Base-by-base conservation (phyloP, 1,139 yeast species). In the Saccharomyces hybrid region DNA sequence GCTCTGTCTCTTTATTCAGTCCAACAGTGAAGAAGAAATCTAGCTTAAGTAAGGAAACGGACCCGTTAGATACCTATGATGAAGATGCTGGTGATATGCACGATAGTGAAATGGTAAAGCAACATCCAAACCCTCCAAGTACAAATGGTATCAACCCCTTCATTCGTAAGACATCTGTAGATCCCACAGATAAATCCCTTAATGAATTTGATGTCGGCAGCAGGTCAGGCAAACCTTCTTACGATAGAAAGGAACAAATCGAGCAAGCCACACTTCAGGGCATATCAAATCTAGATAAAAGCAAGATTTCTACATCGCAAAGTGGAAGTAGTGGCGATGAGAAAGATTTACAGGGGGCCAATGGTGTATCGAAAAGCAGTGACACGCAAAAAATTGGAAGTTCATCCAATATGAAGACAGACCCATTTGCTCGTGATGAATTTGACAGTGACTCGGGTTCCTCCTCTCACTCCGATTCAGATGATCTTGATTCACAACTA, bases 41-140 rank as follows among this genome's bases (percentile, higher is more conserved):
- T 1, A 64, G 65, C 47, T 48, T 62, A 23, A 61, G 66, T 50
- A 62, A 57, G 38, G 65, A 65, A 51, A 61, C 64, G n/a, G 56
- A 57, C 14, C 44, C 49, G 6, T 13, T 50, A 13, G 51, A 53
- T 38, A 38, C 7, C 3, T 38, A 2, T 38, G 25, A 38, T 38
- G 7, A 13, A 38, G 11, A 2, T 8, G 7, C 11, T 16, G 44
- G 11, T 38, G 44, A 38, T 38, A 5, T 38, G 3, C 20, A 2
- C 3, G 11, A 34, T 34, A 3, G 11, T 3, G 20, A 8, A 2
- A n/a, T 3, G 20, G 41, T 34, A 5, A 34, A n/a, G 20, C 20
- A n/a, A n/a, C 41, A 34, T 5, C 5, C 20, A 8, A 34, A 34
- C 41, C 9, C 5, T 34, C 20, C 41, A 34, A 34, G 41, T 2